phyloP scores from a whole-genome alignment of 768 basidiomycete genomes.

The Rhodotorula kratochvilovae region DNA sequence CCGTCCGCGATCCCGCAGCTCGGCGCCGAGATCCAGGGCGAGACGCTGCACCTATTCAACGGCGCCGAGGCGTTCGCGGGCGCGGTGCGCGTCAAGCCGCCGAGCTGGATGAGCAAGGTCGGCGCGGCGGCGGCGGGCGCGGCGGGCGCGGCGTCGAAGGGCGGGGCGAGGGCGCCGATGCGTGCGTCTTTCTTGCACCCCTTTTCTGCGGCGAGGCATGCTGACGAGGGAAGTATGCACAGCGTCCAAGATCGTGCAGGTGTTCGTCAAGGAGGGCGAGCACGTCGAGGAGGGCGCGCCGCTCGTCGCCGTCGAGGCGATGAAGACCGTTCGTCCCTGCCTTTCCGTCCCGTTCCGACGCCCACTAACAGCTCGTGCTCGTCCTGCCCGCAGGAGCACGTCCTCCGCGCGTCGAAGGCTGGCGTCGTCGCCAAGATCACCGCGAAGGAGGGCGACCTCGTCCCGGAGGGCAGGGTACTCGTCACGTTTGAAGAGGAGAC shows the following conservation, averaged over 20 bases:
- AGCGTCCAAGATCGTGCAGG: conserved; percentile 66
- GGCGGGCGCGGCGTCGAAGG: conserved; percentile 1
- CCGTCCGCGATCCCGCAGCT: background rate
- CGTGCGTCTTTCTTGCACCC: background rate
- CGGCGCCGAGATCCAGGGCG: background rate
- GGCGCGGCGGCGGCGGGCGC: background rate
- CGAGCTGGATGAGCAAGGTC: conserved; percentile 31
- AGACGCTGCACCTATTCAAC: conserved; percentile 29
- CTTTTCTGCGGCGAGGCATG: accelerated
- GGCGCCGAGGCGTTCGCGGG: conserved; percentile 17
- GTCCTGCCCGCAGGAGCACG: conserved; percentile 57
- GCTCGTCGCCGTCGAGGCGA: conserved; percentile 82
- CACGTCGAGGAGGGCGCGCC: conserved; percentile 73
- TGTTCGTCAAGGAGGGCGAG: conserved; percentile 71
- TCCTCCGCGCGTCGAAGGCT: conserved; percentile 63
- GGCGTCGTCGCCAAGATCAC: conserved; percentile 69
- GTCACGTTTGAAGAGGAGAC: conserved; percentile 51
- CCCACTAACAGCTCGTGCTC: background rate
- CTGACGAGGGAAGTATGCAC: background rate
- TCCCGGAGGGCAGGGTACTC: conserved; percentile 76
- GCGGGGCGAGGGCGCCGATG: conserved; percentile 74
- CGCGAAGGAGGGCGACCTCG: conserved; percentile 83
- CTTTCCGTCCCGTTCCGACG: background rate
- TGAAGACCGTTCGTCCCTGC: conserved; percentile 64
- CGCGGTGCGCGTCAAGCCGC: conserved; percentile 34